These are phyloP conservation scores for Colletotrichum theobromicola DNA, from an alignment of 2,329 filamentous ascomycete genomes.

Conservation along the genomic window DNA sequence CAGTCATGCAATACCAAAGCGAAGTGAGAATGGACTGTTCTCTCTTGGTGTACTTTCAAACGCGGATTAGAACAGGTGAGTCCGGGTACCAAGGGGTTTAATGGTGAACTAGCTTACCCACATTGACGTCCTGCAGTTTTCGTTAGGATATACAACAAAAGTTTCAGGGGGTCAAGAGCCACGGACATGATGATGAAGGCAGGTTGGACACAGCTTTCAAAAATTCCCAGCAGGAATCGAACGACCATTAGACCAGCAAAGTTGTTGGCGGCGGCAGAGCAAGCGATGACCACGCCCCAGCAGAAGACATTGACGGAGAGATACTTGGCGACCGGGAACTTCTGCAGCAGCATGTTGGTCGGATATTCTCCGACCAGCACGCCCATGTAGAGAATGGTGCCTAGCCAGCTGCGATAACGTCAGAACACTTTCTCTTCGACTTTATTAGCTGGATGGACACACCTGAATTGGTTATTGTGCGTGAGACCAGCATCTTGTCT, in stretches of 20 bases:
- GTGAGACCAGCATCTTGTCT: conserved; percentile 50
- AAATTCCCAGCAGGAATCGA: conserved; percentile 23
- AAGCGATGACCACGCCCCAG: conserved; percentile 48
- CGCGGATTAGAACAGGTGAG: neutral
- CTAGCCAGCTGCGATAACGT: conserved; percentile 47
- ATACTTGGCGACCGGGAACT: conserved; percentile 27
- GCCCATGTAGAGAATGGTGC: conserved; percentile 62
- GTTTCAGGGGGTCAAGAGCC: too few relatives aligned
- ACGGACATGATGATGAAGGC: conserved; percentile 45
- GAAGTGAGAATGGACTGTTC: conserved; percentile 69
- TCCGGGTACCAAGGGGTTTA: fast-evolving
- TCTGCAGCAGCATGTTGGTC: conserved; percentile 61
- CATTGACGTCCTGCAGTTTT: conserved; percentile 36
- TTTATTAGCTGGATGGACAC: too few relatives aligned
- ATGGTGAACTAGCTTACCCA: conserved; percentile 28
- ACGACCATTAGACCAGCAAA: conserved; percentile 19
- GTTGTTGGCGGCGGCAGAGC: conserved; percentile 24
- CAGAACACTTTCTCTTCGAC: conserved; percentile 44
- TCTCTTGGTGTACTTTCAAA: conserved; percentile 40
- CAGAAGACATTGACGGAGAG: conserved; percentile 36
- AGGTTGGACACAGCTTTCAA: conserved; percentile 39
- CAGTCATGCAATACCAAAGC: conserved; percentile 69
- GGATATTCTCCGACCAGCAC: conserved; percentile 66
- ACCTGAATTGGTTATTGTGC: conserved; percentile 24
- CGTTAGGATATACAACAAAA: neutral